phyloP scores from a whole-genome alignment of 352 stramenopile genomes.

The Labyrinthula sp. region DNA sequence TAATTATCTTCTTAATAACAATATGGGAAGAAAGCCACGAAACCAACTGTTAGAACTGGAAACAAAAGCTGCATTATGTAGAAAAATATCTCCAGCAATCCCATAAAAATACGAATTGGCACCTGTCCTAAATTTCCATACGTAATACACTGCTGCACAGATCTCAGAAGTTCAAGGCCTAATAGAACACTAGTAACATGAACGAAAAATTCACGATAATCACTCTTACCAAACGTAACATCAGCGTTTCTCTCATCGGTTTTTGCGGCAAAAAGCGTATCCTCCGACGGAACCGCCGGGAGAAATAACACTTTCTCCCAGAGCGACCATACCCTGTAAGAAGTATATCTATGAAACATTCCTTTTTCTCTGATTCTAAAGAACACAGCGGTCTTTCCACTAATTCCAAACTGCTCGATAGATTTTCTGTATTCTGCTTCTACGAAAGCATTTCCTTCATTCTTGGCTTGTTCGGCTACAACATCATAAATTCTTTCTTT shows the following conservation, averaged over 20 bases:
- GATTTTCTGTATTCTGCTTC: slow-evolving; percentile 28
- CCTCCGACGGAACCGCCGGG: slow-evolving; percentile 14
- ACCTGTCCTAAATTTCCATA: slow-evolving; percentile 7
- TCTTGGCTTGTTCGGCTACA: slow-evolving; percentile 4
- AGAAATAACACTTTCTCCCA: slow-evolving; percentile 31
- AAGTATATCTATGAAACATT: slow-evolving; percentile 30
- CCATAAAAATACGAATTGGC: slow-evolving; percentile 23
- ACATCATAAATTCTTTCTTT: slow-evolving; percentile 13
- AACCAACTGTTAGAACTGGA: slow-evolving; percentile 15
- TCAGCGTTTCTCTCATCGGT: no score
- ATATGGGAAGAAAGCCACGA: slow-evolving; percentile 15
- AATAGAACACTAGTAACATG: no score
- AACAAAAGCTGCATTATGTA: slow-evolving; percentile 28
- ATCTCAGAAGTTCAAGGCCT: no score
- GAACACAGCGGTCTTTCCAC: slow-evolving; percentile 19
- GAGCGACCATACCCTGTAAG: slow-evolving; percentile 27
- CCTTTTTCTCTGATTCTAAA: slow-evolving; percentile 14
- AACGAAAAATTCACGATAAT: no score
- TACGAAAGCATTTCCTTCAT: slow-evolving; percentile 8
- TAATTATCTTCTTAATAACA: no score
- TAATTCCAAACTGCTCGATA: slow-evolving; percentile 21
- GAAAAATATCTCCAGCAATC: slow-evolving; percentile 19
- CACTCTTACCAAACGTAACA: no score
- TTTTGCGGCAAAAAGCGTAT: no score
- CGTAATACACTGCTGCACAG: neutral